Conservation (phyloP, 371 early-diverging fungal genomes). For the Nematocida homosporus region DNA sequence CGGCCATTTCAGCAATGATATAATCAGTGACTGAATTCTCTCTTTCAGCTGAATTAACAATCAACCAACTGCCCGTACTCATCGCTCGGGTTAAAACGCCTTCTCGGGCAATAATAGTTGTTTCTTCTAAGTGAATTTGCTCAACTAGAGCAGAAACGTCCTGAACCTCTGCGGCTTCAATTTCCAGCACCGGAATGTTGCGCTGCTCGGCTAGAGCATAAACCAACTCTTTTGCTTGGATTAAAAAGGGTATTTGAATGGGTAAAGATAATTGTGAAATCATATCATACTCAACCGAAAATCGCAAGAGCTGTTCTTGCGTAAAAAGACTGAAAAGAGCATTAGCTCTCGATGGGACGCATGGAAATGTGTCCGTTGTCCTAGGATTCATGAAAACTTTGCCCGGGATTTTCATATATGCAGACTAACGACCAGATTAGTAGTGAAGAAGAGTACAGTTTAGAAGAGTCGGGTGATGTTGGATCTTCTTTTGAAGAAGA, state of each 20-base stretch:
- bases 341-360: not conserved
- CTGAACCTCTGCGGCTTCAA: conserved; percentile 49
- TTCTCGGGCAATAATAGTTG: conserved; percentile 70
- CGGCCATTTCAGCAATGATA: conserved; percentile 6
- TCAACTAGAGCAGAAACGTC: conserved; percentile 44
- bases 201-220: conserved; percentile 10
- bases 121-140: conserved; percentile 56
- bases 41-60: conserved; percentile 73
- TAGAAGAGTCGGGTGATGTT: conserved; percentile 14
- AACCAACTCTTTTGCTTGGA: conserved; percentile 47
- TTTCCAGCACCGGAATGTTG: conserved; percentile 14
- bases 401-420: conserved; percentile 6
- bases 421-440: not conserved
- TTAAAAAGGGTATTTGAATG: conserved; percentile 31
- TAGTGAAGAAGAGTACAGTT: conserved; percentile 24
- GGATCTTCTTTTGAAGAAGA: not conserved
- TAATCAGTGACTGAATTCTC: conserved; percentile 47
- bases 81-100: conserved; percentile 90
- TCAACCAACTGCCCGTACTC: conserved; percentile 93
- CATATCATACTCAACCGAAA: conserved; percentile 27
- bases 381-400: conserved; percentile 46
- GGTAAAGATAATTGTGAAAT: conserved; percentile 21
- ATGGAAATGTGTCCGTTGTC: conserved; percentile 25
- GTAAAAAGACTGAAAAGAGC: not conserved
- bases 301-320: conserved; percentile 7